Percentiles rank a stretch among this genome's conserved stretches.
Evolutionary conservation across 768 basidiomycete species (phyloP).

Genomic region (Boletales sp.): DNA sequence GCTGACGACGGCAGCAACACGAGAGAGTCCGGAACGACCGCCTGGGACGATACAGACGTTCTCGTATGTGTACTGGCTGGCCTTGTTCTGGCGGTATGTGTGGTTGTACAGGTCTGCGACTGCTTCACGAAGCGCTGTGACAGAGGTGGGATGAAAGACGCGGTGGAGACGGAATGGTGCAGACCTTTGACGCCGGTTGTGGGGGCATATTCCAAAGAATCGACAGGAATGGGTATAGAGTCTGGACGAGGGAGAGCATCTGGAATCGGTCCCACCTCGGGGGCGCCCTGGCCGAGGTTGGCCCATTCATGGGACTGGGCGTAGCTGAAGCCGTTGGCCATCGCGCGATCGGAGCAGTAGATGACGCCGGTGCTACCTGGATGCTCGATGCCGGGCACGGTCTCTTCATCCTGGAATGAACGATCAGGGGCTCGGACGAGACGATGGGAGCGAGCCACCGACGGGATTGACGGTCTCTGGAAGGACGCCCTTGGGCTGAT

Average conservation of each 20-base stretch:
- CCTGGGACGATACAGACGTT: conserved; percentile 96
- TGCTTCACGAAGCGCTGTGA: conserved; percentile 73
- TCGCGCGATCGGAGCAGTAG: conserved; percentile 92
- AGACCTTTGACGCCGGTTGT: conserved; percentile 86
- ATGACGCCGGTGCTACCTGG: conserved; percentile 65
- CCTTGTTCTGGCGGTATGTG: conserved; percentile 78
- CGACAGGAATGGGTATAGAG: conserved; percentile 60
- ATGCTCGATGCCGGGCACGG: conserved; percentile 83
- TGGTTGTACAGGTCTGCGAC: conserved; percentile 89
- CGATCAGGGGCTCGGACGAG: neutral
- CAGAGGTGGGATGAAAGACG: conserved; percentile 2
- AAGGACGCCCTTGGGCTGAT: conserved; percentile 58
- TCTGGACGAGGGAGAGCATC: conserved; percentile 64
- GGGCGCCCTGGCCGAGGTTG: conserved; percentile 89
- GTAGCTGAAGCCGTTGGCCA: conserved; percentile 90
- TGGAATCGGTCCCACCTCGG: conserved; percentile 84
- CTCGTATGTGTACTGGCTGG: conserved; percentile 84
- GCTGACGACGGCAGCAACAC: conserved; percentile 88
- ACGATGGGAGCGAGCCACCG: conserved; percentile 14
- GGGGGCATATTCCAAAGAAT: conserved; percentile 86
- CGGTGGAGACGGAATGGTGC: conserved; percentile 2
- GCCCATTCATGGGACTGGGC: conserved; percentile 78
- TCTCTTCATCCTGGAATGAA: conserved; percentile 69
- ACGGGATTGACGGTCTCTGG: conserved; percentile 75
- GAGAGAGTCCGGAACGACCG: conserved; percentile 84